Evolutionary conservation across 2,329 filamentous ascomycete genomes (phyloP), one percentile per base, ranked within the genome.

Genomic region (Ilyonectria robusta): DNA sequence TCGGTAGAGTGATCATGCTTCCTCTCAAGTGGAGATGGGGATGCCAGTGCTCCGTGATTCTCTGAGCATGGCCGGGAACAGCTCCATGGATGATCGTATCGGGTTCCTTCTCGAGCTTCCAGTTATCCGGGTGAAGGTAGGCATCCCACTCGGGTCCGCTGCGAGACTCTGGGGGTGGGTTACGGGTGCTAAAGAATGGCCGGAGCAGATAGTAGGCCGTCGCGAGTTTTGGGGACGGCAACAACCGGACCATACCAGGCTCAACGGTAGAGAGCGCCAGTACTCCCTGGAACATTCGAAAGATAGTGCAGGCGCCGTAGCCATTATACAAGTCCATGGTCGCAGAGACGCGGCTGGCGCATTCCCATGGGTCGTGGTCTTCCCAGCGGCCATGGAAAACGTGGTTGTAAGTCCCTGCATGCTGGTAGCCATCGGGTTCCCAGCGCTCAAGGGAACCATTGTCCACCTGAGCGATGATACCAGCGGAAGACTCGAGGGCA

Each of bases 151-250:
- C 82, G 11, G 77, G 79, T 5, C 82, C 82, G 17, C 75, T 74
- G 58, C 77, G 79, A n/a, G 62, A 63, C 29, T 81, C 79, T 0
- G 85, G 85, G 4, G 83, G 78, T 3, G 81, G 79, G 8, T 75
- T 81, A 67, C 81, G 83, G 21, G 85, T 80, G 57, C 80, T 81
- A 77, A 88, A 88, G 75, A 88, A 88, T 5, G 86, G 86, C 2
- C 86, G 82, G 2, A 96, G 86, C 0, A 96, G 86, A 70, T 91
- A 91, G 80, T 96, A 96, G 2, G 93, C 91, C 0, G 93, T 95
- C 17, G 92, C 90, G 61, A 92, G 88, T 59, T 87, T 85, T 0
- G 93, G 93, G 69, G 93, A 94, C 1, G 95, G 91, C 19, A 91
- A 85, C 15, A 96, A 81, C 0, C 91, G 93, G 7, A 93, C 91